phyloP scores from a whole-genome alignment of 2,329 filamentous ascomycete genomes.

The Paraconiothyrium brasiliense region DNA sequence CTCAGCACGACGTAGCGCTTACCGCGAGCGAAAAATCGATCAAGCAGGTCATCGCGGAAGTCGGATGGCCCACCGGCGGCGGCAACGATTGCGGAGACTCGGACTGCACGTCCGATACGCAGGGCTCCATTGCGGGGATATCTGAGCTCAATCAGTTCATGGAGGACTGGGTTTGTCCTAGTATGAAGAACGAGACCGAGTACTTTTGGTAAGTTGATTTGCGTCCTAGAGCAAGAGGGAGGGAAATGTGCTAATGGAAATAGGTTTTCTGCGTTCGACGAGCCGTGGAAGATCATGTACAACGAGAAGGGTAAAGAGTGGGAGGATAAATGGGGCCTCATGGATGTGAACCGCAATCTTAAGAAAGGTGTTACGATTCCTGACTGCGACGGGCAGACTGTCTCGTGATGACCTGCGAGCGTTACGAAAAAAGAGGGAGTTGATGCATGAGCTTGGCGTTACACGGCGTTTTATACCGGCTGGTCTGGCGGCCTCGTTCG shows the following conservation, averaged over 20 bases:
- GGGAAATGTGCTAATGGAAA: conserved; percentile 13
- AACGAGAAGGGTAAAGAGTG: conserved; percentile 74
- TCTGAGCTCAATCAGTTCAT: conserved; percentile 87
- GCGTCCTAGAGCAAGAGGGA: not conserved
- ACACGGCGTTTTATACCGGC: conserved; percentile 1
- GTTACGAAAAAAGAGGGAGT: not conserved
- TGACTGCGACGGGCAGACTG: conserved; percentile 80
- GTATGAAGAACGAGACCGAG: conserved; percentile 81
- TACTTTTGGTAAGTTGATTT: conserved; percentile 80
- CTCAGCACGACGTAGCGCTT: conserved; percentile 70
- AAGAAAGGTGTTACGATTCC: conserved; percentile 88
- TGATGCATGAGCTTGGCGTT: conserved; percentile 1
- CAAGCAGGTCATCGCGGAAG: conserved; percentile 86
- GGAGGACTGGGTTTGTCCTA: conserved; percentile 82
- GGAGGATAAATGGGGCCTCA: conserved; percentile 96
- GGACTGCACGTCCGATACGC: conserved; percentile 63
- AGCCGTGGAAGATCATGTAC: conserved; percentile 89
- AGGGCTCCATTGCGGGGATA: conserved; percentile 81
- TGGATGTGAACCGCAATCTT: conserved; percentile 84
- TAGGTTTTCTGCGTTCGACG: conserved; percentile 92
- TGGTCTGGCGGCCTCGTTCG: not conserved
- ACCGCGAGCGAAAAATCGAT: conserved; percentile 59
- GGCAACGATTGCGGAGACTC: conserved; percentile 77
- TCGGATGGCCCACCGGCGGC: conserved; percentile 87
- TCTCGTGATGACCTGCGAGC: conserved; percentile 37